phyloP scores from a whole-genome alignment of 805 yeast species.

The Lachancea thermotolerans region DNA sequence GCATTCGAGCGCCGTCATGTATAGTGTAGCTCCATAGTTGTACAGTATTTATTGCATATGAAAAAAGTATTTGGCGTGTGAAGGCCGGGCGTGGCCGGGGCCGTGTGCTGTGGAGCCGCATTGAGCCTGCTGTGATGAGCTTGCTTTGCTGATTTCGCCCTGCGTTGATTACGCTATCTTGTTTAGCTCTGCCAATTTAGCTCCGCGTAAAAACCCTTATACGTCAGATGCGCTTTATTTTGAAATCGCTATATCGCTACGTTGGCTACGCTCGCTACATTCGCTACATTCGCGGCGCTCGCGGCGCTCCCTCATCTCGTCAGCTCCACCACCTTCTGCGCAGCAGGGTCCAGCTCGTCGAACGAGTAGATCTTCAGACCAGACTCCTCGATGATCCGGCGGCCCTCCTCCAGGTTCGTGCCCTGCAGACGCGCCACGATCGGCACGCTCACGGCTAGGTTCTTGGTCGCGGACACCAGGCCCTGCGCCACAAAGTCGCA shows the following conservation, averaged over 20 bases:
- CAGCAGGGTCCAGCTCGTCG: conserved; percentile 94
- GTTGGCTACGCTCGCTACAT: too few species aligned
- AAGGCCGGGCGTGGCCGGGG: too few species aligned
- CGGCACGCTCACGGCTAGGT: conserved; percentile 84
- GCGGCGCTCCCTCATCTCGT: conserved; percentile 28
- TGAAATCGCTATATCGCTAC: too few species aligned
- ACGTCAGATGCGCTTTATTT: too few species aligned
- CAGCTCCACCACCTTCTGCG: conserved; percentile 85
- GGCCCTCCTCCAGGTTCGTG: conserved; percentile 88
- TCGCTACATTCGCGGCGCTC: background rate
- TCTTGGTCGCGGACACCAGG: conserved; percentile 88
- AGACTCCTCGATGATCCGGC: conserved; percentile 74
- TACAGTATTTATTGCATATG: background rate
- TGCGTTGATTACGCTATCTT: too few species aligned
- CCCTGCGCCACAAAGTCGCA: conserved; percentile 99
- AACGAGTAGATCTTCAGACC: conserved; percentile 90
- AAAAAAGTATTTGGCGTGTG: background rate
- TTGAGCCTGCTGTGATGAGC: too few species aligned
- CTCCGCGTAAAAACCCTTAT: background rate
- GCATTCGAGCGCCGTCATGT: background rate
- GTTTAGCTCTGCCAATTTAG: too few species aligned
- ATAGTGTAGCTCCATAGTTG: too few species aligned
- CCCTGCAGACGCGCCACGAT: conserved; percentile 98
- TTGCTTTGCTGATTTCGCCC: too few species aligned
- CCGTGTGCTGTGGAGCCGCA: too few species aligned